Evolutionary conservation across 768 basidiomycete species (phyloP), one percentile per base, ranked within the genome.

Genomic region (Tubosaeta sp.): DNA sequence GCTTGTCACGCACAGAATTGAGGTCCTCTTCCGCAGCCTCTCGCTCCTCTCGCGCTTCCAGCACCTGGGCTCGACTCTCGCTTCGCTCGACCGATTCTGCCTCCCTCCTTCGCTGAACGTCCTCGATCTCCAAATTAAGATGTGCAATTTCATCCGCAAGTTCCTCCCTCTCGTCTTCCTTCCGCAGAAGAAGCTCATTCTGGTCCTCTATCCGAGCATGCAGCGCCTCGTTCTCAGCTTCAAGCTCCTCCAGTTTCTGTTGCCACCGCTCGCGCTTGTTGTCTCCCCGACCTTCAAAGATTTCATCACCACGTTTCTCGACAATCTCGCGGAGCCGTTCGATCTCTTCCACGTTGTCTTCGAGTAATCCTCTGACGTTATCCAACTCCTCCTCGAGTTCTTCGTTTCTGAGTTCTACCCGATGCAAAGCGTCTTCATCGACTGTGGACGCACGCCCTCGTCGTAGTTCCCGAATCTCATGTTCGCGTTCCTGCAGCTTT

Each of bases 281-380:
- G 38, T 73, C 75, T 10, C 73, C 75, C 13, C 65, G 60, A 3
- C 75, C 73, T 34, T 71, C 71, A 13, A 69, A 63, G 0, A 71
- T 70, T 4, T 75, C 72, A 21, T 76, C 72, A 14, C 76, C 77
- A 6, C 73, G 76, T 21, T 72, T 73, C 61, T 89, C 84, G 6
- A 87, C 74, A n/a, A 84, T 73, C 42, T 86, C 84, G 30, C 79
- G 76, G 35, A 94, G 70, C 8, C 83, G 76, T 31, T 88, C 84
- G 45, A 93, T 82, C 69, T 94, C 91, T 30, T 91, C 87, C 66
- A 85, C 77, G 63, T 90, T 90, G 56, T 94, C 92, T 62, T 89
- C 82, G 35, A 91, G 70, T 25, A 90, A 66, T 0, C 77, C 83
- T 49, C 82, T 76, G 5, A 82, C 79, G 51, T 80, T 82, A 51